Evolutionary conservation across 2,329 filamentous ascomycete genomes (phyloP), one percentile per base, ranked within the genome.

Genomic region (Epichloe gansuensis): DNA sequence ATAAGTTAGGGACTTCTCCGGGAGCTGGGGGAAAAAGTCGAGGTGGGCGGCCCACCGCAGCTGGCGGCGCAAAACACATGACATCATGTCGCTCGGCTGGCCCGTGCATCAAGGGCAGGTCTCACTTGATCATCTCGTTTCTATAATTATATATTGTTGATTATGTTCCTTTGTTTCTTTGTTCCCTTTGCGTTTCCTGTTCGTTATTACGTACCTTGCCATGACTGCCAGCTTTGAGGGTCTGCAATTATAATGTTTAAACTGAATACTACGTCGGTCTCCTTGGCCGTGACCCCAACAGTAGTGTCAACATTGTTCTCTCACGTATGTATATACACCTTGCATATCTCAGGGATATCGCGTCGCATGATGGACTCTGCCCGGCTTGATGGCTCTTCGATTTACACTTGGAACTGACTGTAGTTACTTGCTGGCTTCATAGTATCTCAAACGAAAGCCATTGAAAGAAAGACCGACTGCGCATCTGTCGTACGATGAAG

Each of bases 401-500:
- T 42, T 31, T 27, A 21, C 31, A 13, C 4, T 17, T 27, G 21
- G 36, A 9, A 31, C 46, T 49, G 41, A 53, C 41, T 15, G 31
- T 2, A 13, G 9, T 21, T 8, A 8, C 3, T 48, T 39, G 25
- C 36, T 23, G n/a, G 9, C 43, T 39, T 51, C 51, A 34, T 51
- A 93, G 85, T 96, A 93, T 68, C 74, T 95, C 55, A 85, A 95
- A 62, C 84, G 87, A 57, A 86, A 85, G 62, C 78, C 81, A 1
- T 75, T 85, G 34, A 81, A 77, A 55, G 75, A 90, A 57, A 90
- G 90, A 56, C 91, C 91, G 0, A 95, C 88, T 1, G 86, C 87
- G 1, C 88, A 95, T 66, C 82, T 98, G 52, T 90, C 89, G 50
- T 98, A 98, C 70, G 87, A 97, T 64, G 87, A 96, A 70, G 91